These are phyloP conservation scores for Trametes punicea DNA, from an alignment of 768 basidiomycete genomes.

Conservation along the genomic window DNA sequence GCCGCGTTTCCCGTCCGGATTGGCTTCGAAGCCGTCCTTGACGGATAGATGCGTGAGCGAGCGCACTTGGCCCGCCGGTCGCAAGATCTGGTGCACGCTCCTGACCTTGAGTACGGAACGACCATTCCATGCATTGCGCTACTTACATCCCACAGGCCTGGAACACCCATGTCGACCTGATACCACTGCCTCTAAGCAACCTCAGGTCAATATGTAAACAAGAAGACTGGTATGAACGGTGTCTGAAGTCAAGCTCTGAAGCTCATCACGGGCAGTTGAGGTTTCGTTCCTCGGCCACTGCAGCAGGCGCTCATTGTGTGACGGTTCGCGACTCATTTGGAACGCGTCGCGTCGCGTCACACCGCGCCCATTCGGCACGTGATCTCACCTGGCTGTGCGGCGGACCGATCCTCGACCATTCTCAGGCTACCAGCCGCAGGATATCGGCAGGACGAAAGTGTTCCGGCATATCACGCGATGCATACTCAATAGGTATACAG, in stretches of 20 bases:
- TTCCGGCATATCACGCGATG: not conserved
- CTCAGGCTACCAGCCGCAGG: too few relatives aligned
- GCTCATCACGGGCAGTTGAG: not conserved
- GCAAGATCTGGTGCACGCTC: conserved; percentile 49
- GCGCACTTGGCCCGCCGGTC: conserved; percentile 65
- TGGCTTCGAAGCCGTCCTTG: conserved; percentile 69
- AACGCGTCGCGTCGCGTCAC: conserved; percentile 6
- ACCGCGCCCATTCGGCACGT: not conserved
- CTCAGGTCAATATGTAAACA: not conserved
- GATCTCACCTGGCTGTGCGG: too few relatives aligned
- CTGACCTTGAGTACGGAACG: not conserved
- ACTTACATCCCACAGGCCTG: conserved; percentile 28
- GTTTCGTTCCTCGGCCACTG: not conserved
- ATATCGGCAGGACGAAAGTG: too few relatives aligned
- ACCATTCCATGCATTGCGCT: not conserved
- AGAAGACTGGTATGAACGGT: not conserved
- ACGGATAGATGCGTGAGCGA: conserved; percentile 78
- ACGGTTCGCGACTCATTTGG: conserved; percentile 12
- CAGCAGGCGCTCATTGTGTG: not conserved
- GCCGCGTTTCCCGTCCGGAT: conserved; percentile 61
- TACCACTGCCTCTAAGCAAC: not conserved
- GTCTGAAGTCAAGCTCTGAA: too few relatives aligned
- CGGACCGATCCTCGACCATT: too few relatives aligned
- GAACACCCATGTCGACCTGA: conserved; percentile 22
- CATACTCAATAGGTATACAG: conserved; percentile 6